Evolutionary conservation across 495 filamentous ascomycete species (phyloP), one percentile per base, ranked within the genome.

Genomic region (Aspergillus kassunensis): DNA sequence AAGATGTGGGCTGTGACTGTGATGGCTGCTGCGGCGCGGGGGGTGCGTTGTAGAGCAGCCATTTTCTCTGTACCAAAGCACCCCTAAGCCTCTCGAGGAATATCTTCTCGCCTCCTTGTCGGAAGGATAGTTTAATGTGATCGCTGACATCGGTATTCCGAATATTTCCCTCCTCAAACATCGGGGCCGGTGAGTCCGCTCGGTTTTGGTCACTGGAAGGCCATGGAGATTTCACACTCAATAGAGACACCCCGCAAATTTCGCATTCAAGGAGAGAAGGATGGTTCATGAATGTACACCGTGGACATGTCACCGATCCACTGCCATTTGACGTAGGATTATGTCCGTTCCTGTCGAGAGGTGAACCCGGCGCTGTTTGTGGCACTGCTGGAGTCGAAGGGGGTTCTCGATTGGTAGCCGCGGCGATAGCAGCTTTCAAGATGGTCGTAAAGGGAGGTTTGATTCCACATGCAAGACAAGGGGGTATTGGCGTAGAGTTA

Each of bases 231-330:
- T 49, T 53, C 15, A 50, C 74, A 50, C 41, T 68, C 62, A 19
- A 61, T 39, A 97, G 69, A 8, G 90, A 80, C 15, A 84, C 88
- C 3, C 90, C 90, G 59, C 93, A 99, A 40, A 99, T 89, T 66
- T 99, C 93, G 62, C 93, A 97, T 15, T 83, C 82, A 0, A 81
- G 63, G 4, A 99, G 73, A 16, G 87, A 96, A 2, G 91, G 88
- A 66, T 97, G 91, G 60, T 99, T 99, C 25, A 83, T 69, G 65
- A 97, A 97, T 8, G 93, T 99, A 63, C 93, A 99, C 51, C 92
- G 79, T 13, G 91, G 90, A 60, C 93, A 99, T 21, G 67, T 53
- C 11, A 70, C 53, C n/a, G 64, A 58, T 13, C 44, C 54, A 5
- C 31, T 48, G 5, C 35, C 24, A 19, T 51, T 50, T 31, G 44